Evolutionary conservation across 345 rosid species (phyloP).

Genomic region (Camelina hispida): DNA sequence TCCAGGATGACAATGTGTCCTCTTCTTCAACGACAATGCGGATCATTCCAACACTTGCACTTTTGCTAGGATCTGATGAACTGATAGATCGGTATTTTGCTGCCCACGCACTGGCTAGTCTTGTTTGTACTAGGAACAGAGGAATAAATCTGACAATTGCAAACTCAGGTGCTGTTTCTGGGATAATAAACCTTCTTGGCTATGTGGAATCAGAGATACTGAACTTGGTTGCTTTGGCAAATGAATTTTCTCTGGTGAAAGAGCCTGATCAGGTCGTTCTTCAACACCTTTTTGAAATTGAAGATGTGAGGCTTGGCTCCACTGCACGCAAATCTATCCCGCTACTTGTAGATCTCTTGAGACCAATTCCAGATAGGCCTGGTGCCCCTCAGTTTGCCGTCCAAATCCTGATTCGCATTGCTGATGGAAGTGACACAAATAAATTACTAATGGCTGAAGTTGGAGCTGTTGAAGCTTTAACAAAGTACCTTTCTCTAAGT

Average conservation of each 20-base stretch:
- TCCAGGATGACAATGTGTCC: constrained; percentile 68
- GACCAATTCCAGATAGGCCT: constrained; percentile 88
- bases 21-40: constrained; percentile 65
- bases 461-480: constrained; percentile 88
- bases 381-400: constrained; percentile 85
- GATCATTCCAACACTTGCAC: constrained; percentile 72
- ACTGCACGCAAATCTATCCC: constrained; percentile 81
- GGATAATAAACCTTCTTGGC: constrained; percentile 76
- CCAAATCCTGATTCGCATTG: constrained; percentile 67
- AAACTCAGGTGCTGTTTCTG: constrained; percentile 84
- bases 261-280: constrained; percentile 75
- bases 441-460: constrained; percentile 83
- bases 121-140: constrained; percentile 65
- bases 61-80: constrained; percentile 78
- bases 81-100: constrained; percentile 75
- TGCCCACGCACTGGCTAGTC: constrained; percentile 90
- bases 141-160: constrained; percentile 74
- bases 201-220: constrained; percentile 52
- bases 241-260: constrained; percentile 63
- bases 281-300: constrained; percentile 72
- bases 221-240: constrained; percentile 53
- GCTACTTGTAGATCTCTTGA: constrained; percentile 81
- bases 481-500: constrained; percentile 80
- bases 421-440: constrained; percentile 74
- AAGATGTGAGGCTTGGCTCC: constrained; percentile 78